Base-by-base conservation (phyloP, 2,329 filamentous ascomycete genomes). In the Macroventuria anomochaeta region DNA sequence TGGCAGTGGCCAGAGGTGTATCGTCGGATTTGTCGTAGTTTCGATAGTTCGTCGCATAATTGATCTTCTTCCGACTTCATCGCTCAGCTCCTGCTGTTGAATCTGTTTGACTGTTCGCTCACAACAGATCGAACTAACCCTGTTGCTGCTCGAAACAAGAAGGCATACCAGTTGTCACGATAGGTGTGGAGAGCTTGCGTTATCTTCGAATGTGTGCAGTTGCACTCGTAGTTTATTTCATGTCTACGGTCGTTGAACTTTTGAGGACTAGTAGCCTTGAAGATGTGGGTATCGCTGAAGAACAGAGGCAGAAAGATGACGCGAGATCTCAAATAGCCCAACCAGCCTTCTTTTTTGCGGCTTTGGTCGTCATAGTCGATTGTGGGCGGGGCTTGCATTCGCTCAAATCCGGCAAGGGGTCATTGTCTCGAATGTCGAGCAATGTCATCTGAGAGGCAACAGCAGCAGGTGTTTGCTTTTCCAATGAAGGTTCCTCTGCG, bases 321-420 rank as follows among this genome's bases (percentile, higher is more conserved):
- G 7, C 8, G 28, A 32, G 23, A 15, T n/a, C 31, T 53, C 46
- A 71, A 15, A 72, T 58, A 7, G 69, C 64, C 70, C 70, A 72
- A 5, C 70, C 70, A 3, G 70, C 71, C 51, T 72, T 73, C 51
- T 71, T 69, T 51, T 74, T 74, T 12, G 71, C 71, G 7, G 68
- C 67, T 56, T 70, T 73, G 12, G 71, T 74, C 8, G 69, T 69
- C 33, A 70, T 69, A 23, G 63, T 47, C 3, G 63, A 62, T 13
- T 62, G 53, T n/a, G 59, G 59, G 12, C 55, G 59, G 3, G 63
- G 53, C 43, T 70, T 72, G 44, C 68, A 61, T 25, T 72, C 65
- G 56, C 52, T 59, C 46, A 74, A 65, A 18, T 68, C 64, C 18
- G 72, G 70, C 7, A 72, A 57, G 0, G 70, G 65, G 37, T 74